Evolutionary conservation across 2,329 filamentous ascomycete species (phyloP), one percentile per base, ranked within the genome.

Genomic region (Phaeosphaeria sp.): DNA sequence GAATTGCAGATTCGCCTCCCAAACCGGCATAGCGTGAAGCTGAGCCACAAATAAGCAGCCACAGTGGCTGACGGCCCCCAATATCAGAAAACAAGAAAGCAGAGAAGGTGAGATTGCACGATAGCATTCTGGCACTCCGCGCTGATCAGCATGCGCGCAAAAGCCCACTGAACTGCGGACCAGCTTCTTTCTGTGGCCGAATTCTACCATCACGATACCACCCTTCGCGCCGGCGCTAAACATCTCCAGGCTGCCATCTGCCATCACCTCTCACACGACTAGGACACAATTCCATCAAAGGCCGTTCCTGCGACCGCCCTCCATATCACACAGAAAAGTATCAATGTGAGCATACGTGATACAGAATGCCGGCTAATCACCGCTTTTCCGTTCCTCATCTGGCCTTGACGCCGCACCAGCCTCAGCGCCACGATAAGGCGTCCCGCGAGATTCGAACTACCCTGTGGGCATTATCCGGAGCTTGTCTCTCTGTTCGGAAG

Each of bases 31-130:
- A 44, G 58, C 52, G 63, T 45, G 46, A 46, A 57, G 53, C 66
- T 60, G 39, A 51, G 66, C 66, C 68, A 69, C 61, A 61, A 36
- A 44, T 65, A 57, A 66, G 63, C 65, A 65, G 68, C 66, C 66
- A 64, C 63, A 49, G 17, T 53, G 44, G 46, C 42, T 36, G 30
- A 7, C 15, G 11, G 30, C 11, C 30, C 30, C 11, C 5, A 36
- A 6, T 30, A 36, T 36, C 30, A 36, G 30, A 36, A 13, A 6
- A 7, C 30, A 36, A 7, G n/a, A n/a, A n/a, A n/a, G n/a, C n/a
- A n/a, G n/a, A n/a, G n/a, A n/a, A n/a, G n/a, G n/a, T n/a, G 30
- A 36, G 30, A 6, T 6, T 6, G 11, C 15, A 7, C 11, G 3
- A 36, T 13, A 13, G 30, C 30, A 36, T 36, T 6, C 15, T 36